Evolutionary conservation across 1,284 basidiomycete species (phyloP), one percentile per base, ranked within the genome.

Genomic region (Rhodotorula glutinis): DNA sequence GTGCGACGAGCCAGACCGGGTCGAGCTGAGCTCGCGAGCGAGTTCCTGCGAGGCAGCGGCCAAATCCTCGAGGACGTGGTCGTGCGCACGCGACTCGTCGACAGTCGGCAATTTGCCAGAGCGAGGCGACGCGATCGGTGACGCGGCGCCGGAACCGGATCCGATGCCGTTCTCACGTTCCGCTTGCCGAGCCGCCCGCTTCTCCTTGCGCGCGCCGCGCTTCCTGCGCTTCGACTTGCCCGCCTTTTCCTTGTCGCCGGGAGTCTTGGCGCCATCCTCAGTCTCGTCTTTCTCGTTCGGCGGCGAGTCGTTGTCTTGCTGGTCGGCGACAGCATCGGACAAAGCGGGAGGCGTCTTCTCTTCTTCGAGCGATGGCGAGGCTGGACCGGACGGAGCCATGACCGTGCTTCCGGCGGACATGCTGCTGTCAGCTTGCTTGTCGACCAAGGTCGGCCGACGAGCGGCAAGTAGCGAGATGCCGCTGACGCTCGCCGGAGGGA

Each of bases 41-140:
- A 94, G 83, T 13, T 85, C 83, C 77, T 94, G 90, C 8, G 88
- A 90, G 1, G 88, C 91, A 57, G 83, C 83, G 5, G 90, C 91
- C 43, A 93, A 84, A 13, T 87, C 87, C 17, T 84, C 83, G 68
- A 90, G 80, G 13, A 67, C 60, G 17, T 57, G 53, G n/a, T 66
- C 71, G 27, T 53, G 60, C 5, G 11, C 43, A 21, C 56, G 57
- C 16, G 30, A 27, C 63, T 82, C 81, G 47, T 56, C 54, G 41
- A 56, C 40, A 14, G 57, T 51, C 57, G 57, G 38, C 25, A 52
- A 25, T 47, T 46, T 72, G 68, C 55, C 38, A 19, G 60, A 53
- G 9, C 65, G 53, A 10, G 65, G 66, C 25, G 63, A 57, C n/a
- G 60, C 44, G 14, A 57, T 7, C 25, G 51, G 59, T 27, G 59